Percentiles rank a stretch among this genome's conserved stretches.
Conservation (phyloP, 768 basidiomycete genomes). For the Naganishia kalamii region DNA sequence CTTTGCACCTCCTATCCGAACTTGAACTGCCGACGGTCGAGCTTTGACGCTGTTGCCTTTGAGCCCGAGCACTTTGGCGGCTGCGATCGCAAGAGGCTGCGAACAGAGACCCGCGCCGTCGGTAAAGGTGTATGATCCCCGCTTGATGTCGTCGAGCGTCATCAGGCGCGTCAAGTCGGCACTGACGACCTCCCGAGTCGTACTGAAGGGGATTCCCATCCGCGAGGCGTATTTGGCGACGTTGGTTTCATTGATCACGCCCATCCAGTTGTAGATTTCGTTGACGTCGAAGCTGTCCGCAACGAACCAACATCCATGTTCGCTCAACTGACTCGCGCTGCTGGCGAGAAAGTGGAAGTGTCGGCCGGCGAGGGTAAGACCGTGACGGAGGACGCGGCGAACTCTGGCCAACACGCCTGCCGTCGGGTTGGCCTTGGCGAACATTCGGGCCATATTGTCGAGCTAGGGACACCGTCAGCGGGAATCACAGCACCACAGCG, state of each 20-base stretch:
- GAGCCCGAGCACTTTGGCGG: constrained; percentile 36
- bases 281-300: constrained; percentile 14
- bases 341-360: constrained; percentile 40
- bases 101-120: constrained; percentile 44
- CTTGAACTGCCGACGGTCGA: constrained; percentile 41
- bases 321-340: constrained; percentile 41
- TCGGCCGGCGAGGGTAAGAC: constrained; percentile 36
- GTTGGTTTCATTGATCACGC: constrained; percentile 35
- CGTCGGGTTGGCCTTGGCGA: constrained; percentile 27
- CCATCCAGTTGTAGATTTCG: constrained; percentile 38
- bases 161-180: not conserved
- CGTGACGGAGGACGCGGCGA: constrained; percentile 36
- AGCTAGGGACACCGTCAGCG: constrained; percentile 26
- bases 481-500: not conserved
- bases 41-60: constrained; percentile 29
- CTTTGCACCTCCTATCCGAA: constrained; percentile 44
- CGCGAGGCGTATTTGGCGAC: constrained; percentile 16
- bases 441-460: constrained; percentile 28
- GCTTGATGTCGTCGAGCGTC: not conserved
- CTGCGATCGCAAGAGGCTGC: constrained; percentile 30
- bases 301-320: constrained; percentile 46
- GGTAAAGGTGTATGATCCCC: constrained; percentile 31
- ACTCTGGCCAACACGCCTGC: constrained; percentile 41
- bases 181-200: constrained; percentile 34
- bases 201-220: constrained; percentile 30